Evolutionary conservation across 495 filamentous ascomycete genomes (phyloP).

Genomic region (Penicillium crystallinum): DNA sequence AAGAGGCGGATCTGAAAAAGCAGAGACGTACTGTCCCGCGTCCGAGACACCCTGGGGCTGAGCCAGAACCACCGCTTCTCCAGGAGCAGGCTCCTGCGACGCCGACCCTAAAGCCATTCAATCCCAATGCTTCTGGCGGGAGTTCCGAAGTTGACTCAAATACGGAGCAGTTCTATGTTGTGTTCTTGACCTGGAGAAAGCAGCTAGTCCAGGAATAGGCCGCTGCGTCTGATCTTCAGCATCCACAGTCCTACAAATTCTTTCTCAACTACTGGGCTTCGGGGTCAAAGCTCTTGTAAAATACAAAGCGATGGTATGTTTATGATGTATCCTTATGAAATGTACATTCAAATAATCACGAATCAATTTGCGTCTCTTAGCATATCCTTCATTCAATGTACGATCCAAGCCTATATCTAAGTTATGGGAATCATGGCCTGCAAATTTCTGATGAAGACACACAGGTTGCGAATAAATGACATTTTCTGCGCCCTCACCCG

Average conservation of each 20-base stretch:
- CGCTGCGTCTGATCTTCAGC: neutral
- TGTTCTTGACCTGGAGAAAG: constrained; percentile 2
- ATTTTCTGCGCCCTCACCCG: too few species aligned
- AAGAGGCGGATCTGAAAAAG: constrained; percentile 6
- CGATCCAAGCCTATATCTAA: too few species aligned
- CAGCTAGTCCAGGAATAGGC: neutral
- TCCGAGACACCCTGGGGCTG: neutral
- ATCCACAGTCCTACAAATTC: neutral
- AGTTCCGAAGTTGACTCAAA: neutral
- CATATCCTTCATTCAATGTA: too few species aligned
- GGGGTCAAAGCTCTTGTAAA: too few species aligned
- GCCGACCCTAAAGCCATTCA: constrained; percentile 56
- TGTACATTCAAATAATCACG: too few species aligned
- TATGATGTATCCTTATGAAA: too few species aligned
- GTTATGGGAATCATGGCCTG: too few species aligned
- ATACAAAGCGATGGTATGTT: too few species aligned
- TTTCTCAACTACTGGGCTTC: too few species aligned
- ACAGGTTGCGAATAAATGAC: too few species aligned
- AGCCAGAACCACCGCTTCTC: neutral
- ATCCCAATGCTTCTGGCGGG: constrained; percentile 66
- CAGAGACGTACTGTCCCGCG: neutral
- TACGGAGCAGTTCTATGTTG: neutral
- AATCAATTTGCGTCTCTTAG: too few species aligned
- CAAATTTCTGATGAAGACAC: too few species aligned
- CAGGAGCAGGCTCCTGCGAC: constrained; percentile 36